Evolutionary conservation across 2,329 filamentous ascomycete genomes (phyloP).

Genomic region (Calcarisporium arbuscula): DNA sequence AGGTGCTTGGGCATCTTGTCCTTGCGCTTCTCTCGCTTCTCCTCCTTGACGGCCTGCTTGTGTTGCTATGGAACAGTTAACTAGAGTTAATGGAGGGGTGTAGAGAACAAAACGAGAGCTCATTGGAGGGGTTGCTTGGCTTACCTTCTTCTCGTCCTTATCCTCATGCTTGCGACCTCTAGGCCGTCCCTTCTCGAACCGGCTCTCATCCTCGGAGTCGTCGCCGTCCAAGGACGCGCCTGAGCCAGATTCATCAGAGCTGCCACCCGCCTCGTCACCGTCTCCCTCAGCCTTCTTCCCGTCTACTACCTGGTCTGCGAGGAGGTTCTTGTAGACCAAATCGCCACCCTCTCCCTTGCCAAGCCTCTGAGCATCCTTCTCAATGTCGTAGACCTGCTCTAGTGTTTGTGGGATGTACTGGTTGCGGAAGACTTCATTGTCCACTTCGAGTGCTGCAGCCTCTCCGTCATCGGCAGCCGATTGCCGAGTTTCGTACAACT

Average conservation of each 20-base stretch:
- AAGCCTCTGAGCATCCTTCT: constrained; percentile 78
- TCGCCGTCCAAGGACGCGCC: constrained; percentile 40
- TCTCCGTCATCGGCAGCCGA: constrained; percentile 44
- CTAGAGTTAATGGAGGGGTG: not conserved
- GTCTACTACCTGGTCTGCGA: constrained; percentile 61
- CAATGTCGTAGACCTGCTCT: constrained; percentile 93
- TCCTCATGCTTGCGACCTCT: constrained; percentile 83
- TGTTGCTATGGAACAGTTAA: constrained; percentile 42
- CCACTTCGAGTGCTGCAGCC: constrained; percentile 60
- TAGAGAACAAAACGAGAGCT: not conserved
- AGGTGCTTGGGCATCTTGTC: constrained; percentile 95
- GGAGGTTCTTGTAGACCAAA: constrained; percentile 78
- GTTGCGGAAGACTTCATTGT: constrained; percentile 89
- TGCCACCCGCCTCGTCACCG: constrained; percentile 29
- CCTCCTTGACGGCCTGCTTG: constrained; percentile 88
- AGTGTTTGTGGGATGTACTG: constrained; percentile 96
- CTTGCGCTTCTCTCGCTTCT: constrained; percentile 87
- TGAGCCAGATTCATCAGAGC: constrained; percentile 39
- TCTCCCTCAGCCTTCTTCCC: constrained; percentile 31
- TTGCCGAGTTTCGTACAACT: constrained; percentile 55
- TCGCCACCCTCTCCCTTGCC: constrained; percentile 65
- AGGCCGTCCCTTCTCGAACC: constrained; percentile 61
- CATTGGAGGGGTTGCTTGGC: constrained; percentile 8
- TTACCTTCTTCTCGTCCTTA: constrained; percentile 78
- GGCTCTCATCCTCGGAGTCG: constrained; percentile 41